Evolutionary conservation across 768 basidiomycete species (phyloP), one percentile per base, ranked within the genome.

Genomic region (Auricularia sp.): DNA sequence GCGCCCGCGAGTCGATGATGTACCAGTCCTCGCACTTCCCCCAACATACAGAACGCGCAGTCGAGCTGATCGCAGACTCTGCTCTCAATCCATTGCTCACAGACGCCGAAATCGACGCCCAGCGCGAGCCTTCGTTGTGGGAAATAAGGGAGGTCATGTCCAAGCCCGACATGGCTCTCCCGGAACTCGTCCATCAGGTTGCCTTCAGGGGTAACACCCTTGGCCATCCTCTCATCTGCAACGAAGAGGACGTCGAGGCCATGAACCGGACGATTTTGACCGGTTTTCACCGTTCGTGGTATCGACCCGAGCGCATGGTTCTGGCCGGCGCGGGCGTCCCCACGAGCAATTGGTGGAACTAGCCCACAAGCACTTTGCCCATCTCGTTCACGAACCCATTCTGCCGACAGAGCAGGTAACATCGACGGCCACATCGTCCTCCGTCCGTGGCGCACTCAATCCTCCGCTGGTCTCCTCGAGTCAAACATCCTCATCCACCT

Each of bases 1-100:
- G 93, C 18, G 89, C 93, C 2, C 82, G 97, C 58, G 97, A 99
- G 74, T 84, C 92, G 24, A 94, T 98, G 72, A 92, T 97, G 90
- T 99, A 98, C 73, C 97, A 98, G 76, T 96, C 96, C 11, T 92
- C 94, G 45, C 90, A 96, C 74, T 95, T 94, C 72, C 86, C 93
- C 69, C 79, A 85, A 67, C 86, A 85, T 47, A 92, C 94, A 2
- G 85, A 90, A 1, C 80, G 86, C 6, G 93, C 94, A 11, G 73
- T 99, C 62, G 88, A 89, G 34, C 83, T 98, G 67, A 92, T 99
- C 66, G 85, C 95, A 39, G 95, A 98, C 75, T 96, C 95, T 16
- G 87, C 92, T 61, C 80, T 89, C 64, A 85, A 92, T 71, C 85
- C 97, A 10, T 77, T 85, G 1, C 86, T 97, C 73, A 74, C 83